A percentile compares a stretch with the other conserved stretches of the same genome.
Evolutionary conservation across 495 filamentous ascomycete species (phyloP).

Genomic region (Daldinia concentrica): DNA sequence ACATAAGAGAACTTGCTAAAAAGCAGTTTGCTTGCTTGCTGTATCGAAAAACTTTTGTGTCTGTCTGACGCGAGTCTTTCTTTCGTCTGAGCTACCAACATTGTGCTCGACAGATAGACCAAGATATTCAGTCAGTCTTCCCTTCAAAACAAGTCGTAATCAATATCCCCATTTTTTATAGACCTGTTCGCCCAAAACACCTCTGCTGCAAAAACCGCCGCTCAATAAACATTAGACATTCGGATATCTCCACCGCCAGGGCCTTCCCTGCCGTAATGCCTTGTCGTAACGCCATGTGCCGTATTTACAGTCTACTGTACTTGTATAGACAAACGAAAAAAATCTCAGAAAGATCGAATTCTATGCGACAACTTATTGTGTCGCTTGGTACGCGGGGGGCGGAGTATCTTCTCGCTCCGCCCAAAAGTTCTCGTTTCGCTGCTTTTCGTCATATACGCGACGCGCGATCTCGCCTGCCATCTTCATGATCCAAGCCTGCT

Average conservation of each 20-base stretch:
- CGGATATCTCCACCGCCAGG: slow-evolving; percentile 39
- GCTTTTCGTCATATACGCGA: slow-evolving; percentile 76
- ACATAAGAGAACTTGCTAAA: not conserved
- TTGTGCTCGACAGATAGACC: slow-evolving; percentile 1
- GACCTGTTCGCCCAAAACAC: slow-evolving; percentile 42
- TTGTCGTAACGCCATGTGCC: slow-evolving; percentile 43
- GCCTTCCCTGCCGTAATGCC: slow-evolving; percentile 5
- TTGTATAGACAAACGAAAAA: slow-evolving; percentile 44
- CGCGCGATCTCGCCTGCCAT: slow-evolving; percentile 90
- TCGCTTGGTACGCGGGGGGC: slow-evolving; percentile 69
- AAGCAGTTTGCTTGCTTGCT: not conserved
- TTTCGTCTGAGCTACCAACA: slow-evolving; percentile 4
- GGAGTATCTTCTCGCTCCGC: slow-evolving; percentile 64
- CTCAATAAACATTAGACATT: slow-evolving; percentile 44
- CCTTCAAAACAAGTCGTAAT: not conserved
- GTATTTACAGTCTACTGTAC: slow-evolving; percentile 39
- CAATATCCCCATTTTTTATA: slow-evolving; percentile 28
- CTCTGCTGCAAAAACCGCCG: slow-evolving; percentile 39
- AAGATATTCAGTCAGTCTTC: slow-evolving; percentile 6
- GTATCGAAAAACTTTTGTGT: not conserved
- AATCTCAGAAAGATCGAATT: slow-evolving; percentile 13
- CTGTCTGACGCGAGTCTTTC: not conserved
- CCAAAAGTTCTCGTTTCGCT: slow-evolving; percentile 57
- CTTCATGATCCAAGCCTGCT: slow-evolving; percentile 89
- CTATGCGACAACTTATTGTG: slow-evolving; percentile 38